phyloP scores from a whole-genome alignment of 2,329 filamentous ascomycete genomes.

The Elsinoe fawcettii region DNA sequence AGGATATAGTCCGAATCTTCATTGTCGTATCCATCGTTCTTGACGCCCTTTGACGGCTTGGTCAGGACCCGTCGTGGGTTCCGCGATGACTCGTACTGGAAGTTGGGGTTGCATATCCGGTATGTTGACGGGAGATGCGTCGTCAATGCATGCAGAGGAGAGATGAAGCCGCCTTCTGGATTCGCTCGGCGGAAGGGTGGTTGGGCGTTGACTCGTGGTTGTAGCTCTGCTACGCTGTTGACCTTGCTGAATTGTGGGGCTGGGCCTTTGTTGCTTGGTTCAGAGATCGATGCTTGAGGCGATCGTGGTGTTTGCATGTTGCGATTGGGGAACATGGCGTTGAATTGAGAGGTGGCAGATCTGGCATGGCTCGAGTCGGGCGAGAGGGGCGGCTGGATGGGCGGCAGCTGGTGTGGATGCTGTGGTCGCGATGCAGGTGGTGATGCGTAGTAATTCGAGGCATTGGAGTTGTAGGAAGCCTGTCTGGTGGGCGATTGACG shows the following conservation, averaged over 20 bases:
- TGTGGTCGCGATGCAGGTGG: slow-evolving; percentile 41
- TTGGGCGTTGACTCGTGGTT: slow-evolving; percentile 76
- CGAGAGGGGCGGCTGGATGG: slow-evolving; percentile 61
- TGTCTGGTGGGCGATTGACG: slow-evolving; percentile 73
- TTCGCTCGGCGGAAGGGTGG: slow-evolving; percentile 88
- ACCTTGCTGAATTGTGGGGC: slow-evolving; percentile 85
- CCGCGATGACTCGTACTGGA: slow-evolving; percentile 97
- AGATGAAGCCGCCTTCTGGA: slow-evolving; percentile 96
- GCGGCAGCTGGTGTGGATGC: slow-evolving; percentile 61
- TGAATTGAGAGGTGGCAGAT: slow-evolving; percentile 46
- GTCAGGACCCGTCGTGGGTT: slow-evolving; percentile 93
- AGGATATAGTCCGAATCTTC: slow-evolving; percentile 99
- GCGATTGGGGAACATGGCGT: slow-evolving; percentile 59
- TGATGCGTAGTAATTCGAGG: slow-evolving; percentile 52
- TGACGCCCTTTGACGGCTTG: slow-evolving; percentile 95
- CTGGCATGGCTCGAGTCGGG: slow-evolving; percentile 64
- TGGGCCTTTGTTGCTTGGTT: slow-evolving; percentile 48
- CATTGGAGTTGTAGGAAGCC: slow-evolving; percentile 45
- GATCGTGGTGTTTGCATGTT: slow-evolving; percentile 37
- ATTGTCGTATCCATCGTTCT: slow-evolving; percentile 98
- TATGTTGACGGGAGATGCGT: slow-evolving; percentile 90
- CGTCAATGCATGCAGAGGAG: slow-evolving; percentile 90
- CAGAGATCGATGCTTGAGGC: slow-evolving; percentile 34
- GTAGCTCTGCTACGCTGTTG: slow-evolving; percentile 62
- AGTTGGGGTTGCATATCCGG: slow-evolving; percentile 93